A percentile compares a stretch with the other conserved stretches of the same genome.
Evolutionary conservation across 352 stramenopile species (phyloP).

Genomic region (Elongisporangium anandrum): DNA sequence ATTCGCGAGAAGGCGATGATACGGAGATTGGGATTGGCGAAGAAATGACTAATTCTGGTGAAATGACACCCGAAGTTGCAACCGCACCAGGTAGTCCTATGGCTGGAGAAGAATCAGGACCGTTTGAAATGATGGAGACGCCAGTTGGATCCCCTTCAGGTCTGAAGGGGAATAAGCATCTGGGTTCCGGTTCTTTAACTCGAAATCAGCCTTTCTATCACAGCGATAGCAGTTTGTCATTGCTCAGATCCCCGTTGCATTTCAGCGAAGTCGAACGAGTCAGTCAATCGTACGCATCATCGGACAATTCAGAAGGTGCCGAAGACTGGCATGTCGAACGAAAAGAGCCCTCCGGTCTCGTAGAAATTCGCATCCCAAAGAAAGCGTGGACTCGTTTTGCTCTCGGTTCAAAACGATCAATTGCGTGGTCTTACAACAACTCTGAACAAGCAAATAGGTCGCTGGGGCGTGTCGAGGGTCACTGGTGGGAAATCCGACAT

Average conservation of each 20-base stretch:
- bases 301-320: constrained; percentile 43
- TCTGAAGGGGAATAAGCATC: constrained; percentile 8
- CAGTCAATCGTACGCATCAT: constrained; percentile 67
- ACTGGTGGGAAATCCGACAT: constrained; percentile 84
- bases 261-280: constrained; percentile 63
- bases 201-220: constrained; percentile 41
- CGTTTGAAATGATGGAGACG: constrained; percentile 68
- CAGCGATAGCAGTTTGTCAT: constrained; percentile 39
- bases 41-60: constrained; percentile 25
- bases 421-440: constrained; percentile 77
- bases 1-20: constrained; percentile 13
- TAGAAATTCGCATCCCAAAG: constrained; percentile 81
- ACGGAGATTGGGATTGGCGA: constrained; percentile 54
- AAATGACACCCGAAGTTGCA: constrained; percentile 24
- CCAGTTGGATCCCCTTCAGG: constrained; percentile 38
- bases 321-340: constrained; percentile 20
- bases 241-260: constrained; percentile 31
- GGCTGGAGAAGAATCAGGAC: constrained; percentile 41
- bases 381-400: constrained; percentile 78
- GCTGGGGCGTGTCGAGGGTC: constrained; percentile 63
- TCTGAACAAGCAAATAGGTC: constrained; percentile 65
- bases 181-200: constrained; percentile 20
- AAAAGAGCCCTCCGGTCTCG: constrained; percentile 36
- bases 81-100: constrained; percentile 38
- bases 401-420: constrained; percentile 57